Evolutionary conservation across 768 basidiomycete species (phyloP).

Genomic region (Termitomyces sp.): DNA sequence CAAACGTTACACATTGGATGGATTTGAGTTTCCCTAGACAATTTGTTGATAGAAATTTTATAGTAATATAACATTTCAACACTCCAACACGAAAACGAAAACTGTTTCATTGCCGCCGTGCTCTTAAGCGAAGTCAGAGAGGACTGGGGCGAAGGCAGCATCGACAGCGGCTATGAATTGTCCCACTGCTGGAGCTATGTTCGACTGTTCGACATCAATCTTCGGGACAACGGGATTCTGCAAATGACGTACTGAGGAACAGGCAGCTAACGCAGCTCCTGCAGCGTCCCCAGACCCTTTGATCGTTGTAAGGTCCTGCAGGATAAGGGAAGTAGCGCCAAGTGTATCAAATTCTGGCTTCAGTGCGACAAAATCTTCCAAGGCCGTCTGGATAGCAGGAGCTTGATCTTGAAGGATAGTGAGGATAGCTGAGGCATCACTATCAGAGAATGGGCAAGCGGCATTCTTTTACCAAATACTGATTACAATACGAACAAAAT

Average conservation of each 20-base stretch:
- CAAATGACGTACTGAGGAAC: conserved; percentile 22
- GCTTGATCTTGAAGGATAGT: conserved; percentile 19
- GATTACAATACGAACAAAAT: neutral
- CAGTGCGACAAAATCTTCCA: conserved; percentile 21
- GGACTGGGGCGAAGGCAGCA: conserved; percentile 17
- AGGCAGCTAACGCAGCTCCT: conserved; percentile 21
- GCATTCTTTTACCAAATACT: conserved; percentile 11
- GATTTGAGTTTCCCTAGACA: too few relatives aligned
- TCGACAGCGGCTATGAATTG: conserved; percentile 13
- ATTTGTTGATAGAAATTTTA: too few relatives aligned
- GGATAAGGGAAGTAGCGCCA: conserved; percentile 28
- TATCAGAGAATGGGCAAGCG: conserved; percentile 19
- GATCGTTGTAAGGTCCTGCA: conserved; percentile 26
- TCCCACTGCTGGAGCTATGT: conserved; percentile 14
- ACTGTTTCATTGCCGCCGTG: too few relatives aligned
- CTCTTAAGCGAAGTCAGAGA: neutral
- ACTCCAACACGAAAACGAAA: too few relatives aligned
- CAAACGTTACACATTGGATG: too few relatives aligned
- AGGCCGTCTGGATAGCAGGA: conserved; percentile 25
- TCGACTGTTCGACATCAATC: conserved; percentile 14
- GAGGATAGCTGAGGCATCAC: conserved; percentile 25
- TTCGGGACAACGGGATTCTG: neutral
- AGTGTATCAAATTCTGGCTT: conserved; percentile 26
- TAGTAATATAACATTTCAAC: too few relatives aligned
- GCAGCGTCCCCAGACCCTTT: conserved; percentile 19